phyloP scores from a whole-genome alignment of 129 eudicot species.

The Lactuca sativa region DNA sequence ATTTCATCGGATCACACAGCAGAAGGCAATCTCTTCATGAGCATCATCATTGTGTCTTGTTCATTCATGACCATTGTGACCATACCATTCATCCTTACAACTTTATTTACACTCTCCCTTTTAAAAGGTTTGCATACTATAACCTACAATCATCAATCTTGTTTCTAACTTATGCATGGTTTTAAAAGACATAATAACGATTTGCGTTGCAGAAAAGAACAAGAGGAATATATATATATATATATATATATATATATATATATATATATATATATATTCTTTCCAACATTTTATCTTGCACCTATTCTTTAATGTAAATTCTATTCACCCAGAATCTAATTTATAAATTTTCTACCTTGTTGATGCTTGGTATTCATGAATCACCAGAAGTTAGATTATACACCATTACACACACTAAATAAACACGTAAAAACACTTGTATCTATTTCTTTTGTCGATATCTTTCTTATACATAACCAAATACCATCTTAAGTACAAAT shows the following conservation, averaged over 20 bases:
- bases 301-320: slow-evolving; percentile 46
- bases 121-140: slow-evolving; percentile 45
- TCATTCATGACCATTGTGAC: slow-evolving; percentile 25
- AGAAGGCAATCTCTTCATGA: too few relatives aligned
- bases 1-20: too few relatives aligned
- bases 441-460: background rate
- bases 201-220: slow-evolving; percentile 31
- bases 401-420: too few relatives aligned
- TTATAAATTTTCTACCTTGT: background rate
- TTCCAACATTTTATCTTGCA: slow-evolving; percentile 26
- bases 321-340: slow-evolving; percentile 42
- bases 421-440: too few relatives aligned
- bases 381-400: too few relatives aligned
- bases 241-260: background rate
- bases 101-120: slow-evolving; percentile 36
- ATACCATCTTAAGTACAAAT: background rate
- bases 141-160: too few relatives aligned
- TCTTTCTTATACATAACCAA: slow-evolving; percentile 5
- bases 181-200: too few relatives aligned
- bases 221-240: background rate
- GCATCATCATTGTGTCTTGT: too few relatives aligned
- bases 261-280: background rate
- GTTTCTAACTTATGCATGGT: too few relatives aligned
- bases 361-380: too few relatives aligned
- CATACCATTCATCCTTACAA: slow-evolving; percentile 42